Evolutionary conservation across 257 asterid genomes (phyloP).

Genomic region (Gardenia jasminoides): DNA sequence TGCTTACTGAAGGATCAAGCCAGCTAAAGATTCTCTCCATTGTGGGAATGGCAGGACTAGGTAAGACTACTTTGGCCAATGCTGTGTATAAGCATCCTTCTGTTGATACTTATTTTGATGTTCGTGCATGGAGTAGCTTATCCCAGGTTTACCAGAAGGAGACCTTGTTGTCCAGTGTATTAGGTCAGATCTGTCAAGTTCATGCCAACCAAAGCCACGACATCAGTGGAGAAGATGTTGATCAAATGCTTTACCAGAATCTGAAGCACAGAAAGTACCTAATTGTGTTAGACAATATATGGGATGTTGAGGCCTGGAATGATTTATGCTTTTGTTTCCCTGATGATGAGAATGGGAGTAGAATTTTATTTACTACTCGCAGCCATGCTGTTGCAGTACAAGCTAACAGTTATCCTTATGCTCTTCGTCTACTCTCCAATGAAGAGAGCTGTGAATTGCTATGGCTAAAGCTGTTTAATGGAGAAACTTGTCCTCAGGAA

Average conservation of each 20-base stretch:
- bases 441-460: slow-evolving; percentile 37
- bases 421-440: background rate
- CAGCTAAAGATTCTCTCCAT: background rate
- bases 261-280: background rate
- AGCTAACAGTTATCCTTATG: background rate
- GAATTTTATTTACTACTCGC: background rate
- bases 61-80: background rate
- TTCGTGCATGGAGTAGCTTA: background rate
- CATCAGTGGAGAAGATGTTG: slow-evolving; percentile 8
- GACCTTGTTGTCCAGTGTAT: background rate
- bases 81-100: background rate
- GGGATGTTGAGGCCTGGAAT: background rate
- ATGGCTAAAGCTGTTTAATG: slow-evolving; percentile 32
- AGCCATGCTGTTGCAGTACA: background rate
- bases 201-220: slow-evolving; percentile 1
- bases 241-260: slow-evolving; percentile 11
- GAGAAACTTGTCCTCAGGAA: slow-evolving; percentile 22
- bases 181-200: background rate
- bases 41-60: background rate
- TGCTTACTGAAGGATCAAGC: background rate
- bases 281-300: background rate
- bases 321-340: background rate
- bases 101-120: background rate
- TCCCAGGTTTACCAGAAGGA: background rate
- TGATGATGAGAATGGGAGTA: slow-evolving; percentile 28